Conservation (phyloP, 306 rosid species). For the Citrullus colocynthis region DNA sequence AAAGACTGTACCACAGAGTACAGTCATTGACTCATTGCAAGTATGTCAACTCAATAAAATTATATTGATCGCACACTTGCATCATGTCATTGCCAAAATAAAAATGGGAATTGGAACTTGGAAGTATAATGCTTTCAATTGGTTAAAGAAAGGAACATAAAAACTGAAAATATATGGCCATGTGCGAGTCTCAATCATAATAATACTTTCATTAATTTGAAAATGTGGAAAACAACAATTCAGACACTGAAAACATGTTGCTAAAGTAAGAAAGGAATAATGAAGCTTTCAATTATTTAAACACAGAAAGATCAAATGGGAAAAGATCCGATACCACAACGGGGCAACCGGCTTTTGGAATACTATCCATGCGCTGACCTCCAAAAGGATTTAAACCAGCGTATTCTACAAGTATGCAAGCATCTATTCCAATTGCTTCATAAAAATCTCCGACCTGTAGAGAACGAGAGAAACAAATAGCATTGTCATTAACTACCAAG, state of each 20-base stretch:
- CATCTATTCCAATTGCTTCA: conserved; percentile 86
- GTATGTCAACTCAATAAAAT: background rate
- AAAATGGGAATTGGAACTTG: background rate
- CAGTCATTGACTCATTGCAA: background rate
- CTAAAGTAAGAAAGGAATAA: background rate
- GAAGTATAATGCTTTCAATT: background rate
- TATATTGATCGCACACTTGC: background rate
- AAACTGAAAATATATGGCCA: background rate
- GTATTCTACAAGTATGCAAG: conserved; percentile 81
- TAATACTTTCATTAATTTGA: background rate
- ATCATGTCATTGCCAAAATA: background rate
- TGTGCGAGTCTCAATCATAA: background rate
- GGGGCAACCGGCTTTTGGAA: conserved; percentile 93
- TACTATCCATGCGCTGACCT: conserved; percentile 67
- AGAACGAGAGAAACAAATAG: background rate
- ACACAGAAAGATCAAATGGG: conserved; percentile 1
- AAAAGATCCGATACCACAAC: conserved; percentile 53
- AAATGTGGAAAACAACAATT: background rate
- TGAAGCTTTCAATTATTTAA: background rate
- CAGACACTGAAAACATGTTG: background rate
- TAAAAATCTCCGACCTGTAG: conserved; percentile 90
- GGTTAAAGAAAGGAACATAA: background rate
- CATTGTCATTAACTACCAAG: background rate
- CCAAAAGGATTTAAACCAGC: conserved; percentile 95
- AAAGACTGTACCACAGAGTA: background rate